Base-by-base conservation (phyloP, 2,329 filamentous ascomycete genomes). In the Phialophora macrospora region DNA sequence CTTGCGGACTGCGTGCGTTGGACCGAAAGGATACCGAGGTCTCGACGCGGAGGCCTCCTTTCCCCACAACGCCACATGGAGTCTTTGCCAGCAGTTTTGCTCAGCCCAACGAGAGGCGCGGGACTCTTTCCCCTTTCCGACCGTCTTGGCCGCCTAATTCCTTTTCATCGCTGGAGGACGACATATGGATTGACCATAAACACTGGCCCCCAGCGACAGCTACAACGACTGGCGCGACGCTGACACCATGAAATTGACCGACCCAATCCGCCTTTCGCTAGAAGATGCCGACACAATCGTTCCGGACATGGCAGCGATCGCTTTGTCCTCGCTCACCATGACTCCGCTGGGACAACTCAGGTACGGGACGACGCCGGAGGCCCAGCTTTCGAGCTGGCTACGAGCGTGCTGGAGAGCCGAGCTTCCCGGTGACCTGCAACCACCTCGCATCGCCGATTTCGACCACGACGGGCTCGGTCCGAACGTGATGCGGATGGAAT, bases 311-410 rank as follows among this genome's bases (percentile, higher is more conserved):
- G 64, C 59, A 6, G 46, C 59, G 9, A 60, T 66, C 52, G 20
- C 28, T 4, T 55, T 63, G 7, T 66, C 64, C 6, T 60, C 55
- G 2, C 12, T 62, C 38, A 58, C 54, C 1, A 55, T 30, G 32
- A 63, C 59, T 26, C 64, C 60, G 28, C 28, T 63, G 17, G 60
- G 64, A 17, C 32, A 44, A n/a, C 41, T 63, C 11, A 49, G 64
- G 28, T 66, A 66, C 49, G 51, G 60, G 7, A 6, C 12, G 12
- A 56, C 63, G 6, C 56, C 55, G 3, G 32, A 32, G 14, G 64
- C 34, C 28, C 60, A 66, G 51, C 41, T 55, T 14, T 24, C n/a
- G 20, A 32, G 17, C 26, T 66, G 64, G 64, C 28, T 66, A n/a
- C 48, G 44, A 30, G 32, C 55, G n/a, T 58, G 60, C 28, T 38